A percentile compares a stretch with the other conserved stretches of the same genome.
Conservation (phyloP, 805 yeast species). For the Candida boleticola region DNA sequence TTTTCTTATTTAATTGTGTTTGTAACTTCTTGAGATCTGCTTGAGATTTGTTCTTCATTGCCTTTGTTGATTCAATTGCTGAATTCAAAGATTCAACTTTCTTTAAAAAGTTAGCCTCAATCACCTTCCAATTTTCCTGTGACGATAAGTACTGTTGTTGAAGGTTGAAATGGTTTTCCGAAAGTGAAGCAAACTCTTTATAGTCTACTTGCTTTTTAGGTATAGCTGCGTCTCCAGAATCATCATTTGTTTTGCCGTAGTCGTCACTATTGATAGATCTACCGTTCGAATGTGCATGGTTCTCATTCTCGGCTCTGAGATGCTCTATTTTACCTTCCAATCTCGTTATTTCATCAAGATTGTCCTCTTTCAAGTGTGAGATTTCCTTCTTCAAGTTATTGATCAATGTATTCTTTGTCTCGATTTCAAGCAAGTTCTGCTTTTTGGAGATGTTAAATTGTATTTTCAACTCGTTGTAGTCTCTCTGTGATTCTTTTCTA, state of each 20-base stretch:
- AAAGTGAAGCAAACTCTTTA: conserved; percentile 41
- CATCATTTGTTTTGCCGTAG: neutral
- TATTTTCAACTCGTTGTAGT: conserved; percentile 29
- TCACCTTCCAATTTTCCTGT: conserved; percentile 77
- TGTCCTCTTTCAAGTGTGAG: conserved; percentile 32
- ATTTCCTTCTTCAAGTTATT: conserved; percentile 27
- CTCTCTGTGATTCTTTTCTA: conserved; percentile 18
- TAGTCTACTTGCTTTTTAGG: conserved; percentile 25
- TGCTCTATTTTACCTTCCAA: conserved; percentile 72
- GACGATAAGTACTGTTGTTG: conserved; percentile 74
- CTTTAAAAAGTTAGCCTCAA: conserved; percentile 63
- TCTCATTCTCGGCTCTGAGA: conserved; percentile 62
- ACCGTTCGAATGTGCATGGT: conserved; percentile 12
- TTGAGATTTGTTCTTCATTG: conserved; percentile 22
- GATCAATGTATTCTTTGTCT: conserved; percentile 32
- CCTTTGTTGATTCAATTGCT: conserved; percentile 27
- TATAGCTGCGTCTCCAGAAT: conserved; percentile 15
- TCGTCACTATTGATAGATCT: conserved; percentile 1
- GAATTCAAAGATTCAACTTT: conserved; percentile 39
- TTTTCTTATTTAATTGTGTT: conserved; percentile 12
- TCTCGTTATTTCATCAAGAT: conserved; percentile 47
- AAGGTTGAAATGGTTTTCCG: conserved; percentile 51
- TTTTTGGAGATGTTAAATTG: conserved; percentile 30
- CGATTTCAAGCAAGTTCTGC: conserved; percentile 31
- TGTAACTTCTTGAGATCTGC: conserved; percentile 34